Conservation (phyloP, 106 monocot genomes). For the Allium cepa region DNA sequence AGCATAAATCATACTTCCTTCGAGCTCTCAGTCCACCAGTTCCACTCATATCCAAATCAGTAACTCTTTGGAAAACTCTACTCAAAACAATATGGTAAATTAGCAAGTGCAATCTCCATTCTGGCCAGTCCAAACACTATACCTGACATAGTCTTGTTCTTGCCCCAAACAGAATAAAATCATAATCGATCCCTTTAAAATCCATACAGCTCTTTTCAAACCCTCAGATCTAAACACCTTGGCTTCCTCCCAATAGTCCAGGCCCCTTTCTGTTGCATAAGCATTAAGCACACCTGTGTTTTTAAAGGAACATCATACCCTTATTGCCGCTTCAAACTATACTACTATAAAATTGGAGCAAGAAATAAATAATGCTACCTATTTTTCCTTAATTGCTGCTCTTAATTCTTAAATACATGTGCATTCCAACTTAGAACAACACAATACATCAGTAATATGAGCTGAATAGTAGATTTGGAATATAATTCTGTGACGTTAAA, state of each 20-base stretch:
- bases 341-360: no score
- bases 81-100: constrained; percentile 4
- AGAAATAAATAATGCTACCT: no score
- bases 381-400: no score
- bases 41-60: constrained; percentile 2
- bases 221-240: constrained; percentile 5
- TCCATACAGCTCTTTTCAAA: constrained; percentile 9
- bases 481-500: no score
- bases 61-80: background rate
- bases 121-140: constrained; percentile 2
- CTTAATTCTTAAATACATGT: no score
- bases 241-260: background rate
- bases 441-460: no score
- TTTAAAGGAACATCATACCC: constrained; percentile 1
- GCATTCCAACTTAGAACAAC: no score
- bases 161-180: constrained; percentile 10
- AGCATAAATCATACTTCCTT: constrained; percentile 4
- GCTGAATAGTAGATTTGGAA: no score
- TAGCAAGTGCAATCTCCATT: constrained; percentile 6
- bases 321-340: no score
- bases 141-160: constrained; percentile 10
- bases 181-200: constrained; percentile 4
- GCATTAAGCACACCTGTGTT: constrained; percentile 8
- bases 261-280: constrained; percentile 3
- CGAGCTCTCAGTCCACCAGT: constrained; percentile 4